A percentile compares a stretch with the other conserved stretches of the same genome.
phyloP scores from a whole-genome alignment of 148 eudicot species.

The Salicornia ramosissima region DNA sequence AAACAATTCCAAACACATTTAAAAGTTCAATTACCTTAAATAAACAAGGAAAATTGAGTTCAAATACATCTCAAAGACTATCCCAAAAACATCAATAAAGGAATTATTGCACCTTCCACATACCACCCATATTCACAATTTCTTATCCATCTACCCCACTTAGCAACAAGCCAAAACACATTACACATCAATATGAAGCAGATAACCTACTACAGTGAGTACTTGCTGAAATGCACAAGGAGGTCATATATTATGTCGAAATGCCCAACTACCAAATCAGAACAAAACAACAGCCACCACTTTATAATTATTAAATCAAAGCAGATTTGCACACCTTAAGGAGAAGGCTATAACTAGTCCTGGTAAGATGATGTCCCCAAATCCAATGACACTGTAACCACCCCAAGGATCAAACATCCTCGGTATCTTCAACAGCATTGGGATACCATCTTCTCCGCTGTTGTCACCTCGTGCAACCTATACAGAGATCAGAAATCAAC shows the following conservation, averaged over 20 bases:
- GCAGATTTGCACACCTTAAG: constrained; percentile 48
- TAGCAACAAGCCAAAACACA: too few species aligned
- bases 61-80: too few species aligned
- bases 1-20: background rate
- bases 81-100: too few species aligned
- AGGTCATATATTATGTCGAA: too few species aligned
- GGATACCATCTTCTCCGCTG: constrained; percentile 98
- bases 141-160: too few species aligned
- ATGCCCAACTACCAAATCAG: too few species aligned
- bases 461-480: constrained; percentile 98
- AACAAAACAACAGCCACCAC: too few species aligned
- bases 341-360: constrained; percentile 87
- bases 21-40: background rate
- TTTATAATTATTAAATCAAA: background rate
- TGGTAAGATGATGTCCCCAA: constrained; percentile 96
- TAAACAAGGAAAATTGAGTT: background rate
- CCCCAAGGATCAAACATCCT: constrained; percentile 99
- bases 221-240: too few species aligned
- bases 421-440: constrained; percentile 95
- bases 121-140: too few species aligned
- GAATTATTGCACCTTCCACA: too few species aligned
- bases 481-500: constrained; percentile 11
- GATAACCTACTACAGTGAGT: too few species aligned
- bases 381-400: constrained; percentile 96
- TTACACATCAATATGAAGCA: too few species aligned